Base-by-base conservation (phyloP, 2,329 filamentous ascomycete genomes). In the Colletotrichum tropicale region DNA sequence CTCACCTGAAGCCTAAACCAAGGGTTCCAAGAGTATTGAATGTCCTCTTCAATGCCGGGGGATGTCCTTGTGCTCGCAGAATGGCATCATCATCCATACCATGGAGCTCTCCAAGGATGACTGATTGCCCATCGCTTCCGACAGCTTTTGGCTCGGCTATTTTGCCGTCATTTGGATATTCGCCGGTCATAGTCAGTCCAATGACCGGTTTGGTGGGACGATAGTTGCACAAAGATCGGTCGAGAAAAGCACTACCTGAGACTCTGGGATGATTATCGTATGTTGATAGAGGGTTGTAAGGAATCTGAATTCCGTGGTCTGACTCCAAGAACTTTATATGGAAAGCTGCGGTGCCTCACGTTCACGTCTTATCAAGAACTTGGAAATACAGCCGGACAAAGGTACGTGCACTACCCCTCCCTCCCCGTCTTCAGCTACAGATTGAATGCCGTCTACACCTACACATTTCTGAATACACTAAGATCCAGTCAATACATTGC, bases 1-100 rank as follows among this genome's bases (percentile, higher is more conserved):
- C 65, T 21, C 13, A 68, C 65, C 65, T 68, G 28, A 68, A 58
- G 3, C n/a, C 13, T 5, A 79, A 70, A 7, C 78, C 77, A 3
- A 78, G 52, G 3, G 78, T 70, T 32, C 75, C 77, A 6, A 77
- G 68, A 10, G 76, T 61, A 21, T 77, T 52, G 13, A 79, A 79
- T 6, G 77, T 67, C 13, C 78, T 66, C 61, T 66, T 72, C 55
- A 78, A 43, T 5, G 77, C 77, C 10, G 78, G 75, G 10, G 55
- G 43, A 13, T 79, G 77, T 3, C 77, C 78, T 43, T 79, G 77
- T 8, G 78, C 78, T 3, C 74, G 55, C 2, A 79, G 65, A 36
- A 79, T 76, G 26, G 74, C 70, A 66, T 79, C 78, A 66, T 79
- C 78, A 12, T 65, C 68, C 18, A 38, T 28, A n/a, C 21, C 21